A percentile compares a stretch with the other conserved stretches of the same genome.
Evolutionary conservation across 1,139 yeast genomes (phyloP).

Genomic region (Arxiozyma bovina): DNA sequence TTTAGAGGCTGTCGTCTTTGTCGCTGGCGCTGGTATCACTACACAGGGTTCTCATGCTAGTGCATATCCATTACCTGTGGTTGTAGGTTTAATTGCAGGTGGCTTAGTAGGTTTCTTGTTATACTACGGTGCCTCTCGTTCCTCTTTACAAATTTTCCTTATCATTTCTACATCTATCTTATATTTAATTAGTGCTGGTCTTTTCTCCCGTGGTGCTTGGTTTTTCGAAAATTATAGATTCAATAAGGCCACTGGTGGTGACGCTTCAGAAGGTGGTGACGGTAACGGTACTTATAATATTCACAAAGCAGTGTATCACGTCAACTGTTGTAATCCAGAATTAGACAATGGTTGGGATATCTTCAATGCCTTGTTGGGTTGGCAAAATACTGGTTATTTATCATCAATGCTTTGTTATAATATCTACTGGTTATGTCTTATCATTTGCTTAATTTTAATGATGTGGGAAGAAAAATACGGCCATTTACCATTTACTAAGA

Average conservation of each 20-base stretch:
- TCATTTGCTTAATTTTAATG: slow-evolving; percentile 49
- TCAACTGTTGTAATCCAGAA: slow-evolving; percentile 89
- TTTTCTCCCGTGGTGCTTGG: slow-evolving; percentile 88
- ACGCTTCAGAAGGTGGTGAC: slow-evolving; percentile 78
- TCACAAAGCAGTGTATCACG: slow-evolving; percentile 74
- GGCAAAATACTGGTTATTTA: slow-evolving; percentile 89
- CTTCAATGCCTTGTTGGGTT: slow-evolving; percentile 76
- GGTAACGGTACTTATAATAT: slow-evolving; percentile 91
- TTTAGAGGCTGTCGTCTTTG: slow-evolving; percentile 81
- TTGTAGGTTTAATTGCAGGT: slow-evolving; percentile 73
- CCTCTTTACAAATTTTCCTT: slow-evolving; percentile 72
- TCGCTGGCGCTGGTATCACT: slow-evolving; percentile 77
- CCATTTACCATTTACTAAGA: slow-evolving; percentile 52
- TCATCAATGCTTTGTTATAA: slow-evolving; percentile 81
- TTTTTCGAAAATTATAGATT: slow-evolving; percentile 60
- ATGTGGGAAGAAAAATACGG: slow-evolving; percentile 61
- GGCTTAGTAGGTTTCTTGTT: slow-evolving; percentile 52
- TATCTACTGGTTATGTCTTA: slow-evolving; percentile 66
- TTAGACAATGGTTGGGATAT: slow-evolving; percentile 89
- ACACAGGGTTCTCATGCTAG: slow-evolving; percentile 45
- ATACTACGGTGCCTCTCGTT: slow-evolving; percentile 65
- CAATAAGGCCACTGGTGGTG: slow-evolving; percentile 67
- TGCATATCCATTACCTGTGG: slow-evolving; percentile 76
- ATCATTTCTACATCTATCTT: slow-evolving; percentile 72
- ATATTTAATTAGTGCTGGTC: slow-evolving; percentile 79